Conservation (phyloP, 2,329 filamentous ascomycete species). For the Nothomitra cinnamomea region DNA sequence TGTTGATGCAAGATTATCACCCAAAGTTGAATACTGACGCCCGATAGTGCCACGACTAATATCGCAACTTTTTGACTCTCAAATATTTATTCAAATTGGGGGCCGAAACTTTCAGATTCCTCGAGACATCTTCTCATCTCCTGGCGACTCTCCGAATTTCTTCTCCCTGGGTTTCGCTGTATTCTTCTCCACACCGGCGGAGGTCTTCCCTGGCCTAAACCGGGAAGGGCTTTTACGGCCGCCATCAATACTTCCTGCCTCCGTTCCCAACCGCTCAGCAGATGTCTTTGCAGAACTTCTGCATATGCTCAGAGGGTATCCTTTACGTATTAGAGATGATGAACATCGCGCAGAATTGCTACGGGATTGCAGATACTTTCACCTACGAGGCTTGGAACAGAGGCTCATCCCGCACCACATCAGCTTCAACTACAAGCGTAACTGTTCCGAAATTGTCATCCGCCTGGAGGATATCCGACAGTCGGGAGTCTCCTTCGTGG, state of each 20-base stretch:
- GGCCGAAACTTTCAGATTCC: slow-evolving; percentile 78
- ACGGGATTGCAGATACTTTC: slow-evolving; percentile 80
- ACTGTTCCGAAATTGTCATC: slow-evolving; percentile 58
- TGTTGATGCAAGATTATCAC: background rate
- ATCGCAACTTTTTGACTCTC: slow-evolving; percentile 78
- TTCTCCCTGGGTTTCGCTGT: slow-evolving; percentile 81
- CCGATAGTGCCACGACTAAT: slow-evolving; percentile 64
- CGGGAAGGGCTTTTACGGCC: slow-evolving; percentile 66
- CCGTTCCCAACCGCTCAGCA: slow-evolving; percentile 65
- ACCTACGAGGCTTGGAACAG: slow-evolving; percentile 83
- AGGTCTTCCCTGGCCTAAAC: slow-evolving; percentile 75
- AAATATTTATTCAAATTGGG: slow-evolving; percentile 84
- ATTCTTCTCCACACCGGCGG: slow-evolving; percentile 65
- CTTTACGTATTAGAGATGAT: slow-evolving; percentile 57
- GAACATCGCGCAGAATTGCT: slow-evolving; percentile 62
- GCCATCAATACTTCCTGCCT: slow-evolving; percentile 69
- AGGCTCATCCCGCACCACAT: slow-evolving; percentile 63
- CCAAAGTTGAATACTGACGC: slow-evolving; percentile 7
- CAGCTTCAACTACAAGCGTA: slow-evolving; percentile 52
- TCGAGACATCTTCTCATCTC: slow-evolving; percentile 66
- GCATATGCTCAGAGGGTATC: slow-evolving; percentile 69
- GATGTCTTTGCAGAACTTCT: slow-evolving; percentile 71
- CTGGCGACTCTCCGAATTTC: slow-evolving; percentile 88
- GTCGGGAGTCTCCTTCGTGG: slow-evolving; percentile 54
- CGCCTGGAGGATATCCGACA: slow-evolving; percentile 78